Conservation (phyloP, 2,329 filamentous ascomycete genomes). For the Fusarium transvaalense region DNA sequence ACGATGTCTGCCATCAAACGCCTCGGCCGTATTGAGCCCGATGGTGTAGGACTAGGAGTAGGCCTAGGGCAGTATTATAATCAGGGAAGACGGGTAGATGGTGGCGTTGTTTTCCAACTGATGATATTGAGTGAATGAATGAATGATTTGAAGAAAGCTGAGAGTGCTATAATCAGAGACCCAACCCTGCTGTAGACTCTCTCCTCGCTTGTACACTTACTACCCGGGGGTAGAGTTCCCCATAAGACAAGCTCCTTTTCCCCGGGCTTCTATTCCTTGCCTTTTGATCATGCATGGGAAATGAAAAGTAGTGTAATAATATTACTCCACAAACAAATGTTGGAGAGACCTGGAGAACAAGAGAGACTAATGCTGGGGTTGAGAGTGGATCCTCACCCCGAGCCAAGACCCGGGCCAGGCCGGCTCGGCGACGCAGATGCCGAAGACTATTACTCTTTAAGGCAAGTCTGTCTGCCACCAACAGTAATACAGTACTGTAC, state of each 20-base stretch:
- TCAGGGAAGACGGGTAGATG: slow-evolving; percentile 5
- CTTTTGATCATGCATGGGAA: not conserved
- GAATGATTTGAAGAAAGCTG: not conserved
- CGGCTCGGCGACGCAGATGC: slow-evolving; percentile 36
- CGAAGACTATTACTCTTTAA: slow-evolving; percentile 24
- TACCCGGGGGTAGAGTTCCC: not conserved
- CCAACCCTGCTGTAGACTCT: not conserved
- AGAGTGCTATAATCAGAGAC: not conserved
- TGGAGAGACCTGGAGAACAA: slow-evolving; percentile 12
- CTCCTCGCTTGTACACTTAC: not conserved
- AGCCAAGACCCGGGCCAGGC: slow-evolving; percentile 38
- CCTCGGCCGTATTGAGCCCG: slow-evolving; percentile 20
- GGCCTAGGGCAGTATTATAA: not conserved
- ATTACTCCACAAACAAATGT: slow-evolving; percentile 5
- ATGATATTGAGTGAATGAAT: not conserved
- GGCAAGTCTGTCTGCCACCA: slow-evolving; percentile 12
- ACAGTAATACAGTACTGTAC: too few relatives aligned
- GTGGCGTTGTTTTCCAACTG: not conserved
- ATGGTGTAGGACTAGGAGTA: not conserved
- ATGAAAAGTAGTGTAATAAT: not conserved
- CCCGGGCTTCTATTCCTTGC: not conserved
- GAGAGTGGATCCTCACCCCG: slow-evolving; percentile 22
- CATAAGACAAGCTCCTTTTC: not conserved
- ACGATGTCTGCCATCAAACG: slow-evolving; percentile 9
- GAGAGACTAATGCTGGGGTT: slow-evolving; percentile 18